Conservation (phyloP, 257 asterid species). For the Solanum rostratum region DNA sequence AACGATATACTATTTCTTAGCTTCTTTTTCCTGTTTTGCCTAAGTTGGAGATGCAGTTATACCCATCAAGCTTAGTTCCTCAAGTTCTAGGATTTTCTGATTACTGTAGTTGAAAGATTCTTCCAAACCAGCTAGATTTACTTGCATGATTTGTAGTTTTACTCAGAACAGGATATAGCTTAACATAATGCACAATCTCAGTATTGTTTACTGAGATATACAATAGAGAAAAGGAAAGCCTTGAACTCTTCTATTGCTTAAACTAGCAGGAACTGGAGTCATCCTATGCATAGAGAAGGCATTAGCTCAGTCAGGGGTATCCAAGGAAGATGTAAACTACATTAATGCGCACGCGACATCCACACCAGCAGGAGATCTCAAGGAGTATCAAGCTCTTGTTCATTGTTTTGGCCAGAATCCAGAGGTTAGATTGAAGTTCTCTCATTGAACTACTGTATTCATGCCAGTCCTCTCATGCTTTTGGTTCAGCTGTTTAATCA, state of each 20-base stretch:
- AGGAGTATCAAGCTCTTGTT: slow-evolving; percentile 79
- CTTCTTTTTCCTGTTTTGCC: background rate
- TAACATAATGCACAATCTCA: background rate
- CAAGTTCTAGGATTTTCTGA: background rate
- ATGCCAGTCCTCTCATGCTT: background rate
- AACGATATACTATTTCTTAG: background rate
- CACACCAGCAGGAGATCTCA: slow-evolving; percentile 90
- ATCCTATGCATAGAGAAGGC: slow-evolving; percentile 93
- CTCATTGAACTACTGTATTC: background rate
- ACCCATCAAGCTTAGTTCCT: background rate
- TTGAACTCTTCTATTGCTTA: slow-evolving; percentile 7
- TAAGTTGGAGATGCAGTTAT: background rate
- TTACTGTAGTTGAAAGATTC: background rate
- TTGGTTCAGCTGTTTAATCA: background rate
- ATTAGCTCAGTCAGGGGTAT: slow-evolving; percentile 83
- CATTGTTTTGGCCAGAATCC: slow-evolving; percentile 85
- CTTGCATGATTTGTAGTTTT: background rate
- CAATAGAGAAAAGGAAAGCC: background rate
- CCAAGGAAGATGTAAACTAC: slow-evolving; percentile 83
- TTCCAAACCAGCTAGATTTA: background rate
- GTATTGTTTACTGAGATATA: background rate
- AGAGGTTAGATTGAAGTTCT: slow-evolving; percentile 38
- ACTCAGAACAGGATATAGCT: background rate
- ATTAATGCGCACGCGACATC: slow-evolving; percentile 98
- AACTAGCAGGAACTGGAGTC: slow-evolving; percentile 71